Evolutionary conservation across 805 yeast species (phyloP).

Genomic region (Yarrowia osloensis): DNA sequence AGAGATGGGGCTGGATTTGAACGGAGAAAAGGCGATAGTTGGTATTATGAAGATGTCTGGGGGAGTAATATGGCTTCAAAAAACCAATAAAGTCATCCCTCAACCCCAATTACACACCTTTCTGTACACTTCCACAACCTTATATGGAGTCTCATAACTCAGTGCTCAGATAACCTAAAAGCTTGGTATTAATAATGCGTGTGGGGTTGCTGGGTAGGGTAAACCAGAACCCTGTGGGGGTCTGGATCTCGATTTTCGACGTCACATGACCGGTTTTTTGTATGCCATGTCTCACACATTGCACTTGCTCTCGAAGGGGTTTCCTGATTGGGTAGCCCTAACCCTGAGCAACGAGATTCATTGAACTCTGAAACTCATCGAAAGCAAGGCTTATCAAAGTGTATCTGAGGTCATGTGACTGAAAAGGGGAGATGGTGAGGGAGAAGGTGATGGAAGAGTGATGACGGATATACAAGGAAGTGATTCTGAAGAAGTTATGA

Average conservation of each 20-base stretch:
- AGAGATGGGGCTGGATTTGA: too few species aligned
- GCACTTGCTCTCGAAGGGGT: neutral
- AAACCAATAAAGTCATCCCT: too few species aligned
- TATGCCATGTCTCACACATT: neutral
- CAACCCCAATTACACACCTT: neutral
- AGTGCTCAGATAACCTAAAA: constrained; percentile 15
- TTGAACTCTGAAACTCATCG: neutral
- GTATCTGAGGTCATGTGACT: neutral
- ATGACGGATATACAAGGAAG: too few species aligned
- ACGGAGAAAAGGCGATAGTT: too few species aligned
- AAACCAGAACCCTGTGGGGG: neutral
- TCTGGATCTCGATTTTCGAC: neutral
- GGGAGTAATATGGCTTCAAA: too few species aligned
- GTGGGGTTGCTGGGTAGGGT: constrained; percentile 27
- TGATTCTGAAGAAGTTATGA: too few species aligned
- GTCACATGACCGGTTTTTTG: neutral
- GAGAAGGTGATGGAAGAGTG: neutral
- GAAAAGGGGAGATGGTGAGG: neutral
- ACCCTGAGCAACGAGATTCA: too few species aligned
- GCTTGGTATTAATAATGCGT: constrained; percentile 12
- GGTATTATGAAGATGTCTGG: too few species aligned
- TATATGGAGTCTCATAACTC: neutral
- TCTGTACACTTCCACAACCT: neutral
- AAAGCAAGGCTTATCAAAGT: neutral
- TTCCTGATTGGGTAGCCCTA: too few species aligned